phyloP scores from a whole-genome alignment of 75 land plant species.

The Selaginella tamariscina region DNA sequence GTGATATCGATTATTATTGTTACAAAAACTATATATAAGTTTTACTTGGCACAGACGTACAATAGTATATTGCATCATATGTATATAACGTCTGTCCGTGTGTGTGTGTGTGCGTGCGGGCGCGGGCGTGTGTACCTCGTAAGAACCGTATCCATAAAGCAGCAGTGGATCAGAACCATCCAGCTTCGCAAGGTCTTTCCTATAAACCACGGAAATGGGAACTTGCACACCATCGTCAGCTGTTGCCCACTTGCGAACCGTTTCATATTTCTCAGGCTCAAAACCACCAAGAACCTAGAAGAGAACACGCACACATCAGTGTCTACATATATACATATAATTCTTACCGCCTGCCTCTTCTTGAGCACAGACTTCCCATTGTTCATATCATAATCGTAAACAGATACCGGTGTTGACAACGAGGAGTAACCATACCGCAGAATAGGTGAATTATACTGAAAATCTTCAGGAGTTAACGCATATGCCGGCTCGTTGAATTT shows the following conservation, averaged over 20 bases:
- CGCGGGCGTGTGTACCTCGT: conserved; percentile 55
- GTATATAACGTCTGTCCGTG: not conserved
- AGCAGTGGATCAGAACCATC: conserved; percentile 90
- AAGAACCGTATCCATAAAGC: conserved; percentile 97
- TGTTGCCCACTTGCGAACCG: conserved; percentile 76
- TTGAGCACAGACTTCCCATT: conserved; percentile 63
- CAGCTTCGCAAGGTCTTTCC: conserved; percentile 75
- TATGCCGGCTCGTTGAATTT: conserved; percentile 79
- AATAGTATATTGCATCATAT: no score
- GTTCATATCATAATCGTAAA: conserved; percentile 94
- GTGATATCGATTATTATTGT: no score
- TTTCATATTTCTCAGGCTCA: conserved; percentile 58
- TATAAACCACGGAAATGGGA: conserved; percentile 74
- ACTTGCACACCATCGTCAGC: conserved; percentile 67
- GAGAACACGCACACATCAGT: conserved; percentile 5
- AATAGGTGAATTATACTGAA: conserved; percentile 55
- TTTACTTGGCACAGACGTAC: no score
- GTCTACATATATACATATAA: not conserved
- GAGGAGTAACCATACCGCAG: conserved; percentile 79
- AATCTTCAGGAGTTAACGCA: conserved; percentile 36
- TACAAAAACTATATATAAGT: no score
- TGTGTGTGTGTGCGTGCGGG: no score
- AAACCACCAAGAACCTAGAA: conserved; percentile 81
- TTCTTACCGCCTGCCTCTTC: conserved; percentile 58
- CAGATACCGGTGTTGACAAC: conserved; percentile 69